Evolutionary conservation across 2,329 filamentous ascomycete genomes (phyloP), one percentile per base, ranked within the genome.

Genomic region (Alternaria sp.): DNA sequence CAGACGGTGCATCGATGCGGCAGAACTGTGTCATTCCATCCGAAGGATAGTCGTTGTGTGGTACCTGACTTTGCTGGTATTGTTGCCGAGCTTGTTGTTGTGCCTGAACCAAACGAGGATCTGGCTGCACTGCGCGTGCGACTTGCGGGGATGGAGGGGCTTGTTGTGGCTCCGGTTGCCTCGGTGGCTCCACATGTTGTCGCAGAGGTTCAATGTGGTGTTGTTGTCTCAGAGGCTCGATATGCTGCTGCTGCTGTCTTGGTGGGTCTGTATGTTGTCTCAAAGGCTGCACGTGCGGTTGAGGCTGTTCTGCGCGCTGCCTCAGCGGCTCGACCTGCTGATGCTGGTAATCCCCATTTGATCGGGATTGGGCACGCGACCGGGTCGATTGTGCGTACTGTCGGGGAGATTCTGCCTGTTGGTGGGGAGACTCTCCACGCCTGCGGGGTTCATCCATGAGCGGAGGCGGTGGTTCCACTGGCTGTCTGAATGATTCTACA

Each of bases 11-110:
- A 5, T 89, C 91, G 43, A 92, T 90, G 63, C 93, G 89, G 80
- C 95, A 98, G 66, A 97, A 91, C 88, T 98, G 97, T 0, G 95
- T 97, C 93, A 98, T 98, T 5, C 94, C 95, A 77, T 98, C 95
- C 79, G 91, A 88, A 0, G 95, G 94, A 77, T 97, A 97, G 10
- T 96, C 93, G 72, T 98, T 96, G 73, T 97, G 93, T 13, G 95
- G 93, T 3, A 97, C 87, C 67, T 93, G 89, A 59, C 82, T 83
- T 43, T 81, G 79, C 59, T 77, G 78, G 56, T 77, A 78, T 45
- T 79, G 73, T 55, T 82, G 78, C 15, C 75, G 75, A 26, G 76
- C 77, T 62, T 78, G 73, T 61, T 80, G 75, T 59, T 77, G 77
- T 49, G 75, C 78, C 59, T 78, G 77, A 13, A 78, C 71, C 58